Evolutionary conservation across 805 yeast species (phyloP).

Genomic region (Candida montana): DNA sequence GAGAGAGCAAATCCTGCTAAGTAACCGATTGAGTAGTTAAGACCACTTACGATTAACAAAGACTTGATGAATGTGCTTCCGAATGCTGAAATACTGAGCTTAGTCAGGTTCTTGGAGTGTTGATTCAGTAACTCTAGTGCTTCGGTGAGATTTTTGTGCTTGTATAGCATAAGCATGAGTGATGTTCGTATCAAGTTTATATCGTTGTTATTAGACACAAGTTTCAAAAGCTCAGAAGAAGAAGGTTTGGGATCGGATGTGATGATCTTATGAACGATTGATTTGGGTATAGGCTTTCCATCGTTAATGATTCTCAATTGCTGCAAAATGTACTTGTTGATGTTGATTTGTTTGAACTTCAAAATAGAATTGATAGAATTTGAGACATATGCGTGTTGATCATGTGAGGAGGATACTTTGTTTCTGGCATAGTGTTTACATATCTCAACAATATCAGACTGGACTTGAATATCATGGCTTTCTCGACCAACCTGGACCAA

Average conservation of each 20-base stretch:
- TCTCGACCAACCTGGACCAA: background rate
- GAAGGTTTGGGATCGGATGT: conserved; percentile 4
- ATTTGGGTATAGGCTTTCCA: background rate
- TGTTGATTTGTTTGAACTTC: conserved; percentile 53
- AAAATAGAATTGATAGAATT: conserved; percentile 2
- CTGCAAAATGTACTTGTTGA: conserved; percentile 38
- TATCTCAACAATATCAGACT: background rate
- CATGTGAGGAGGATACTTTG: background rate
- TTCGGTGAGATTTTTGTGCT: conserved; percentile 3
- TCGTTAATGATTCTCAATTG: background rate
- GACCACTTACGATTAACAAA: background rate
- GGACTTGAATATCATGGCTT: background rate
- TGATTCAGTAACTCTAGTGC: conserved; percentile 1
- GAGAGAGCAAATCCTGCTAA: background rate
- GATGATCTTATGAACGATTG: background rate
- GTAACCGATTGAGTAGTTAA: conserved; percentile 1
- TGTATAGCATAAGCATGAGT: conserved; percentile 3
- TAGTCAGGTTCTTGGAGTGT: background rate
- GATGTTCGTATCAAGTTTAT: background rate
- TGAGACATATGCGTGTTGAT: background rate
- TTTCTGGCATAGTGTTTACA: conserved; percentile 1
- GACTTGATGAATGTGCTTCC: background rate
- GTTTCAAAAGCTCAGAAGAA: background rate
- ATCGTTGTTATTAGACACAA: background rate
- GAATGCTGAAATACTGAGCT: background rate